A percentile compares a stretch with the other conserved stretches of the same genome.
Conservation (phyloP, 2,329 filamentous ascomycete species). For the Aspergillus sergii region DNA sequence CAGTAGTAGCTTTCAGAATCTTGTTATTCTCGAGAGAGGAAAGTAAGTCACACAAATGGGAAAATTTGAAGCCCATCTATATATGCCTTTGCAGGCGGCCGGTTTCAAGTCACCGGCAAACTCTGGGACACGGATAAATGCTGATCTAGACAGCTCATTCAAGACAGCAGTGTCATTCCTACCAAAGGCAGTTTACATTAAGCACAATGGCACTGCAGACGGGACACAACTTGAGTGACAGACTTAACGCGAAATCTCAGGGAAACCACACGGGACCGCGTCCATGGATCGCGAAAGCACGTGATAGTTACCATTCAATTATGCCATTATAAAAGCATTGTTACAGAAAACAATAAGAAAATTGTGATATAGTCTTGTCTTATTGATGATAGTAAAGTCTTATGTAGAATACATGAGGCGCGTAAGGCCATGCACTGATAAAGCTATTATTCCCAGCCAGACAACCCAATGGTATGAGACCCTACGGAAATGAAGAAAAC, state of each 20-base stretch:
- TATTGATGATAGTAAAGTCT: constrained; percentile 8
- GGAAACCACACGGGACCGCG: constrained; percentile 18
- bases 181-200: background rate
- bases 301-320: constrained; percentile 21
- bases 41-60: constrained; percentile 73
- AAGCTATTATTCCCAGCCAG: constrained; percentile 17
- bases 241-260: background rate
- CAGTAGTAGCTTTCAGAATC: constrained; percentile 35
- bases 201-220: background rate
- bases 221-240: background rate
- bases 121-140: background rate
- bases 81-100: background rate
- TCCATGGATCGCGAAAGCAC: constrained; percentile 39
- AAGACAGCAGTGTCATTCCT: background rate
- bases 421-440: constrained; percentile 14
- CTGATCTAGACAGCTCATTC: background rate
- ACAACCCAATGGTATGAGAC: constrained; percentile 18
- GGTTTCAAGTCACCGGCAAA: background rate
- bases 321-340: too few species aligned
- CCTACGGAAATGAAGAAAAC: constrained; percentile 16
- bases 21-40: constrained; percentile 63
- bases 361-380: constrained; percentile 5
- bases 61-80: constrained; percentile 59
- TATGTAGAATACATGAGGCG: constrained; percentile 22
- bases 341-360: background rate